Percentiles rank a stretch among this genome's conserved stretches.
These are phyloP conservation scores for Neobulgaria alba DNA, from an alignment of 2,329 filamentous ascomycete genomes.

Conservation along the genomic window DNA sequence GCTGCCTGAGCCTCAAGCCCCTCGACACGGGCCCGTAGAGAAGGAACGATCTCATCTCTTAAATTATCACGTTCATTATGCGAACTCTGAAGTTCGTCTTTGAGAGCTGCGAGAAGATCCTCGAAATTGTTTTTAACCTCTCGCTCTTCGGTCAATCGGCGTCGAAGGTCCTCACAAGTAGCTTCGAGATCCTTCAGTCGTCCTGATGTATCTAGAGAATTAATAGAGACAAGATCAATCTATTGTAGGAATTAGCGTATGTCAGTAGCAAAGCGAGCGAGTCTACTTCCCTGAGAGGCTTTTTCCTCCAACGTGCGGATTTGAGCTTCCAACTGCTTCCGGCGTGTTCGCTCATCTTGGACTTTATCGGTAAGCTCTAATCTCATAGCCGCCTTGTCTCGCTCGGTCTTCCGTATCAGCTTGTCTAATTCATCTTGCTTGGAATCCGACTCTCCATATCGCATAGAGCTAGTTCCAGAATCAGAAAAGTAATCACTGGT, in stretches of 20 bases:
- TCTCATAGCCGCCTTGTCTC: constrained; percentile 81
- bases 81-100: constrained; percentile 70
- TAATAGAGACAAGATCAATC: constrained; percentile 41
- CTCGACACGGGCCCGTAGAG: constrained; percentile 66
- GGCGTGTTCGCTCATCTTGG: constrained; percentile 72
- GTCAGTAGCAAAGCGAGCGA: constrained; percentile 1
- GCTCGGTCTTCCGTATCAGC: constrained; percentile 74
- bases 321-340: constrained; percentile 72
- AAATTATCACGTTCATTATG: constrained; percentile 88
- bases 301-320: constrained; percentile 75
- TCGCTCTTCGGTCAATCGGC: constrained; percentile 76
- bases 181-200: constrained; percentile 71
- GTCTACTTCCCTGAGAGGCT: constrained; percentile 51
- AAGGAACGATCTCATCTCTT: constrained; percentile 77
- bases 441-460: constrained; percentile 51
- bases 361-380: constrained; percentile 78
- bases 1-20: constrained; percentile 68
- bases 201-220: constrained; percentile 45
- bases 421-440: constrained; percentile 68
- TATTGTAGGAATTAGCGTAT: constrained; percentile 14
- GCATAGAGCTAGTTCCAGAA: constrained; percentile 79
- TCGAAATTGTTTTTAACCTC: constrained; percentile 89
- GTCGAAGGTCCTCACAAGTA: constrained; percentile 72
- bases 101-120: constrained; percentile 77
- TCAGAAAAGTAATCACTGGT: constrained; percentile 98